Evolutionary conservation across 2,329 filamentous ascomycete species (phyloP).

Genomic region (Sclerotinia sclerotiorum): DNA sequence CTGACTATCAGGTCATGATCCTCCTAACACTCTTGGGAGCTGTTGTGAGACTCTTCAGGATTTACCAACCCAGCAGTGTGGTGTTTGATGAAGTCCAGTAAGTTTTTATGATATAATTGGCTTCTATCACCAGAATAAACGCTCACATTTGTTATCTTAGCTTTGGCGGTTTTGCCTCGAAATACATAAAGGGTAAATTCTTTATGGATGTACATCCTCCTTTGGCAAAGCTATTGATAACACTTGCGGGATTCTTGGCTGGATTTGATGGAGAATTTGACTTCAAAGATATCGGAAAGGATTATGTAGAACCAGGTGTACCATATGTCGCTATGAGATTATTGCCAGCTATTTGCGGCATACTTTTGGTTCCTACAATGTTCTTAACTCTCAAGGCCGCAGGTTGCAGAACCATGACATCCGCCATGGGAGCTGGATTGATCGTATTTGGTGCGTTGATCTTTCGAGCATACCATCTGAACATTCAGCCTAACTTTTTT

Average conservation of each 20-base stretch:
- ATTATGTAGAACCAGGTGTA: slow-evolving; percentile 91
- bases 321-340: slow-evolving; percentile 98
- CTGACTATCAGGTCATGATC: slow-evolving; percentile 78
- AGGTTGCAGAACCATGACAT: slow-evolving; percentile 84
- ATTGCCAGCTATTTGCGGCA: slow-evolving; percentile 84
- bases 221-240: slow-evolving; percentile 93
- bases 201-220: slow-evolving; percentile 99
- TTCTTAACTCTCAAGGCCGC: slow-evolving; percentile 90
- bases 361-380: slow-evolving; percentile 85
- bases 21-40: slow-evolving; percentile 73
- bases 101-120: slow-evolving; percentile 45
- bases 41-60: slow-evolving; percentile 85
- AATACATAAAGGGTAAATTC: slow-evolving; percentile 99
- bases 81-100: slow-evolving; percentile 99
- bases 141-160: slow-evolving; percentile 48
- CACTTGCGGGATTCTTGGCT: slow-evolving; percentile 88
- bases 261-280: slow-evolving; percentile 96
- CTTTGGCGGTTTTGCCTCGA: slow-evolving; percentile 96
- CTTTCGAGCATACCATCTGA: too few relatives aligned
- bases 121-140: slow-evolving; percentile 22
- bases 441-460: slow-evolving; percentile 77
- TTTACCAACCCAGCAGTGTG: slow-evolving; percentile 93
- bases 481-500: slow-evolving; percentile 30
- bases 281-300: slow-evolving; percentile 99
- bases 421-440: slow-evolving; percentile 77